Conservation (phyloP, 805 yeast species). For the Cyberlindnera samutprakarnensis region DNA sequence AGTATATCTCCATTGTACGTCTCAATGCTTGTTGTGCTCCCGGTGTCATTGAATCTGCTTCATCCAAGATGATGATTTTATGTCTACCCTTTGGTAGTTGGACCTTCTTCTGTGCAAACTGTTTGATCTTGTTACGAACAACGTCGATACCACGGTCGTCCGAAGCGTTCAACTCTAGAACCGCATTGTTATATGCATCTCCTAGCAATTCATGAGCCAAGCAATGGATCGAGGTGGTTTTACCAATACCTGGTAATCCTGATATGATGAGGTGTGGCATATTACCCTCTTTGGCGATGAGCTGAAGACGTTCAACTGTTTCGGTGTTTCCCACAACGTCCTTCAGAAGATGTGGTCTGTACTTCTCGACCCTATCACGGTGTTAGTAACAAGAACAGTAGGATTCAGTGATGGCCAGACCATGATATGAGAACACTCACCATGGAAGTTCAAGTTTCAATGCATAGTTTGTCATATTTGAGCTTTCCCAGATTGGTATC, state of each 20-base stretch:
- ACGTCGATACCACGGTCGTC: constrained; percentile 98
- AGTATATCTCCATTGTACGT: constrained; percentile 91
- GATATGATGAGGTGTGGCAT: constrained; percentile 95
- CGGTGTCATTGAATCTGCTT: constrained; percentile 94
- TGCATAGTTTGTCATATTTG: constrained; percentile 12
- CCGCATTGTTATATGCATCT: constrained; percentile 66
- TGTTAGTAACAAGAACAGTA: not conserved
- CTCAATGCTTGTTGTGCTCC: constrained; percentile 95
- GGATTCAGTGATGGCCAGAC: not conserved
- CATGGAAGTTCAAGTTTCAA: constrained; percentile 23
- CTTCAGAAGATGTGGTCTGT: constrained; percentile 69
- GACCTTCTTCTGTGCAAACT: constrained; percentile 92
- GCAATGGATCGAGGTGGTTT: constrained; percentile 90
- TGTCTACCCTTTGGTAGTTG: constrained; percentile 83
- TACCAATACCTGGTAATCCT: constrained; percentile 97
- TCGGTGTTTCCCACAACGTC: constrained; percentile 94
- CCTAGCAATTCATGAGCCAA: constrained; percentile 82
- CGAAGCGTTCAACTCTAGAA: constrained; percentile 88
- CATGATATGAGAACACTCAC: constrained; percentile 3
- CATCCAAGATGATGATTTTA: constrained; percentile 88
- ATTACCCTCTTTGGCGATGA: constrained; percentile 88
- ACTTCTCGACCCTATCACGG: constrained; percentile 77
- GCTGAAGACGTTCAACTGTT: constrained; percentile 73
- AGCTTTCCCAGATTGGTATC: no score
- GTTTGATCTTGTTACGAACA: constrained; percentile 87